Evolutionary conservation across 2,329 filamentous ascomycete genomes (phyloP), one percentile per base, ranked within the genome.

Genomic region (Hawksworthiomyces lignivorus): DNA sequence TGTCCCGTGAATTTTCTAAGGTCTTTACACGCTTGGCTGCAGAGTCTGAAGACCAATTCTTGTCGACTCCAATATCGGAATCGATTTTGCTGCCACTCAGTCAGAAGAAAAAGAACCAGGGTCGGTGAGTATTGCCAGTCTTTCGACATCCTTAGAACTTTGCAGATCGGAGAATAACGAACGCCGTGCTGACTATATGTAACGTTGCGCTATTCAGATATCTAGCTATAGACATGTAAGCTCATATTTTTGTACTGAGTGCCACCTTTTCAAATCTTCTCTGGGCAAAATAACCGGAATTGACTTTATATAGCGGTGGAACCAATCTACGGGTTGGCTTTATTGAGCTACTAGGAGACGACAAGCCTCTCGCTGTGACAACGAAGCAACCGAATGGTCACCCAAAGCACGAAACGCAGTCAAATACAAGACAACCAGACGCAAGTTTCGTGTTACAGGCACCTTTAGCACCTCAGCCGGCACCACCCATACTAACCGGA

Each of bases 251-350:
- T 19, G 8, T 28, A 3, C 14, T 28, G 6, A 18, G n/a, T n/a
- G n/a, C n/a, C n/a, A n/a, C n/a, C n/a, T n/a, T n/a, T n/a, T n/a
- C n/a, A n/a, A n/a, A n/a, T n/a, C n/a, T n/a, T n/a, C n/a, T n/a
- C n/a, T n/a, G n/a, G n/a, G n/a, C n/a, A n/a, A n/a, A n/a, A n/a
- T n/a, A n/a, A n/a, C n/a, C n/a, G n/a, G n/a, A n/a, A n/a, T n/a
- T n/a, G n/a, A n/a, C n/a, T n/a, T n/a, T n/a, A n/a, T n/a, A n/a
- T 53, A 80, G 78, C 48, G 81, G 81, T 47, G 81, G 81, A 7
- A 81, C 80, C 7, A 84, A 85, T 51, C 63, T 85, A 32, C 69
- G 81, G 54, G 80, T 82, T 21, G 80, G 77, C 22, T 83, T 84
- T 49, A 69, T 84, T 40, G 77, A 84, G 52, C 61, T 84, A 20